phyloP scores from a whole-genome alignment of 225 moss, liverwort and hornwort species.

The Ulota crispa region DNA sequence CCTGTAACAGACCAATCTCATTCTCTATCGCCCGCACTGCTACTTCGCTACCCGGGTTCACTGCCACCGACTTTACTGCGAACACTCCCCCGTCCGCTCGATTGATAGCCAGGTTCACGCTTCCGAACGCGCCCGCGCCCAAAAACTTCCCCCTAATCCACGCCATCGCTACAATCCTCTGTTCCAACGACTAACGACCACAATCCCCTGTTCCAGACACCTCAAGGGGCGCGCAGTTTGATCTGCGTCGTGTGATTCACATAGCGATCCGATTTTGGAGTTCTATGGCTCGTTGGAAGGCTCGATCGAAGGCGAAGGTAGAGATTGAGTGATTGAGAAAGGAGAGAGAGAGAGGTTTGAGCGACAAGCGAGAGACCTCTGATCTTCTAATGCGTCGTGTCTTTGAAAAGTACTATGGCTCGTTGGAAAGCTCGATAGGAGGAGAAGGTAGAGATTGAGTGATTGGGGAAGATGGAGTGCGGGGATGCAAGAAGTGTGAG shows the following conservation, averaged over 20 bases:
- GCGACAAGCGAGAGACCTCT: neutral
- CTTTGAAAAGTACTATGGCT: neutral
- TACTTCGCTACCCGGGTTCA: conserved; percentile 44
- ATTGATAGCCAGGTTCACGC: conserved; percentile 86
- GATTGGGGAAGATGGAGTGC: neutral
- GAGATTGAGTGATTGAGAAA: neutral
- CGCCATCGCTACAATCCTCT: conserved; percentile 24
- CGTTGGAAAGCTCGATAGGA: neutral
- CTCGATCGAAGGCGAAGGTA: neutral
- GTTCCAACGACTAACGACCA: neutral
- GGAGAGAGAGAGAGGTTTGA: too few relatives aligned
- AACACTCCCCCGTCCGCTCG: conserved; percentile 73
- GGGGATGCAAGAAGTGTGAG: neutral
- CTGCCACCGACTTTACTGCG: conserved; percentile 84
- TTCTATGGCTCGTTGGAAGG: neutral
- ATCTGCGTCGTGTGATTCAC: neutral
- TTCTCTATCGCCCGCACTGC: conserved; percentile 83
- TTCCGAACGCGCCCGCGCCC: conserved; percentile 88
- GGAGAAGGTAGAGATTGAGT: neutral
- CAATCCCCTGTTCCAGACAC: neutral
- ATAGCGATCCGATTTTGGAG: neutral
- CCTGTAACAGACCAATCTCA: conserved; percentile 71
- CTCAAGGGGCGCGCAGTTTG: neutral
- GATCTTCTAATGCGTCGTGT: neutral
- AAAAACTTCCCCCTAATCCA: conserved; percentile 94